Conservation (phyloP, 2,329 filamentous ascomycete species). For the Hypoxylon sp. region DNA sequence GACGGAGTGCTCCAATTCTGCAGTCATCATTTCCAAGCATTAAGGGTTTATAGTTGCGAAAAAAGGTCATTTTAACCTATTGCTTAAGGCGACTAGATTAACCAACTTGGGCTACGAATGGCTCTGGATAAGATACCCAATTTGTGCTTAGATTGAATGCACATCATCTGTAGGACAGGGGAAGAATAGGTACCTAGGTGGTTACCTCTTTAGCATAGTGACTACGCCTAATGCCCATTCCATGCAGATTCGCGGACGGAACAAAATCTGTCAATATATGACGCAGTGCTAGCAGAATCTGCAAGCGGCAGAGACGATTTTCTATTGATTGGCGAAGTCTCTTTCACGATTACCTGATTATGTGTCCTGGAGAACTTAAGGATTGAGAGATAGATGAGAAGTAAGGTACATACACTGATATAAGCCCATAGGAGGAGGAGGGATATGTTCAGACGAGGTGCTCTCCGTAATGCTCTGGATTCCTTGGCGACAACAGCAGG, state of each 20-base stretch:
- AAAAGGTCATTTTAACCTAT: not conserved
- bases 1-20: not conserved
- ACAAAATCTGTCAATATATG: not conserved
- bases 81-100: not conserved
- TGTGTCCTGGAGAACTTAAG: not conserved
- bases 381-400: not conserved
- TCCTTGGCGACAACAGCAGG: not conserved
- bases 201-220: not conserved
- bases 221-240: not conserved
- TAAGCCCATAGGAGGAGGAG: not conserved
- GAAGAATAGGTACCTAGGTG: too few species aligned
- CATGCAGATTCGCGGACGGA: not conserved
- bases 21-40: slow-evolving; percentile 1
- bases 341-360: not conserved
- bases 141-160: not conserved
- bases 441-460: not conserved
- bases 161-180: not conserved
- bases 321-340: too few species aligned
- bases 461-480: not conserved
- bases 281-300: not conserved
- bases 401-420: not conserved
- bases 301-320: too few species aligned
- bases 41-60: not conserved
- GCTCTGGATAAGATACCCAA: not conserved
- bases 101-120: not conserved